Conservation (phyloP, 352 stramenopile genomes). For the Phytophthora podocarpi region DNA sequence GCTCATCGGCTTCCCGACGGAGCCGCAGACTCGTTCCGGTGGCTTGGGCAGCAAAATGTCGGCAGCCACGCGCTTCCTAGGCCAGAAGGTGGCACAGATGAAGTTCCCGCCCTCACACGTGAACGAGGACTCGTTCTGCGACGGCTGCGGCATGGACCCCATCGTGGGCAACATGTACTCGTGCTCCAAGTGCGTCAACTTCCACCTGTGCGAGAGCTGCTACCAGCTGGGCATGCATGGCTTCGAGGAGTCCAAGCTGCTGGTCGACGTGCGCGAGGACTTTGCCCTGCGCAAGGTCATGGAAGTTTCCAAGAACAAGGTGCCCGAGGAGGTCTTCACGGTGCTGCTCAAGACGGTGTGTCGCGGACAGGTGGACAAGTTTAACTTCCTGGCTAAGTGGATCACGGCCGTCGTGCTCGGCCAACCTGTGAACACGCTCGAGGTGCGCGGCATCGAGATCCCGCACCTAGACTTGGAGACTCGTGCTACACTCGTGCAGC, state of each 20-base stretch:
- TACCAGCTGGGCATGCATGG: slow-evolving; percentile 87
- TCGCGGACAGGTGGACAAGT: slow-evolving; percentile 86
- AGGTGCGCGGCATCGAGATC: slow-evolving; percentile 87
- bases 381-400: slow-evolving; percentile 89
- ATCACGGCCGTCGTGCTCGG: slow-evolving; percentile 81
- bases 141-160: slow-evolving; percentile 89
- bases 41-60: slow-evolving; percentile 70
- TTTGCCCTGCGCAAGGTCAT: slow-evolving; percentile 83
- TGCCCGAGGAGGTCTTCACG: slow-evolving; percentile 84
- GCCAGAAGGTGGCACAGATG: slow-evolving; percentile 82
- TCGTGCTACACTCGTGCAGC: slow-evolving; percentile 69
- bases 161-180: slow-evolving; percentile 90
- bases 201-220: slow-evolving; percentile 80
- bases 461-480: slow-evolving; percentile 76
- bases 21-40: slow-evolving; percentile 34
- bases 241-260: slow-evolving; percentile 80
- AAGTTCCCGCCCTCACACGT: slow-evolving; percentile 77
- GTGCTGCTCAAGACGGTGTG: slow-evolving; percentile 87
- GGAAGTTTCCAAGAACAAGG: slow-evolving; percentile 72
- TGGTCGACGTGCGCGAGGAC: slow-evolving; percentile 80
- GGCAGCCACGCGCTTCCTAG: slow-evolving; percentile 73
- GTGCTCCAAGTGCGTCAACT: slow-evolving; percentile 88
- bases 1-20: slow-evolving; percentile 62
- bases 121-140: slow-evolving; percentile 90
- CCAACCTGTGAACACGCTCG: slow-evolving; percentile 64